Conservation (phyloP, 257 asterid genomes). For the Jacaranda mimosifolia region DNA sequence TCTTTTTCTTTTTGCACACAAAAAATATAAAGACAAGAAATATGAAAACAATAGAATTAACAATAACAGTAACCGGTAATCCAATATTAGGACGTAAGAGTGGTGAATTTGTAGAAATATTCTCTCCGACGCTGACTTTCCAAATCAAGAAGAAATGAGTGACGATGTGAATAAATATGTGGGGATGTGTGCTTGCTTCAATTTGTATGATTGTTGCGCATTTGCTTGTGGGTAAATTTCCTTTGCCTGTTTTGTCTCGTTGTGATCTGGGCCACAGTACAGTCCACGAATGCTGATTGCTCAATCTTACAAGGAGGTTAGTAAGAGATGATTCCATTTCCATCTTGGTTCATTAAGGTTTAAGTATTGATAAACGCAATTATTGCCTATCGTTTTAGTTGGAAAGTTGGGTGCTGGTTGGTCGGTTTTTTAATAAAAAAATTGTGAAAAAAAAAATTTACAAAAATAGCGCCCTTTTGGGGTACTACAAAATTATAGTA, state of each 20-base stretch:
- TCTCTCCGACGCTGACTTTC: slow-evolving; percentile 32
- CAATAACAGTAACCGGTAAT: slow-evolving; percentile 9
- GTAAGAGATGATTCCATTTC: not conserved
- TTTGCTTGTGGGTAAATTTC: slow-evolving; percentile 25
- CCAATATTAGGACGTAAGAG: slow-evolving; percentile 13
- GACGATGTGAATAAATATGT: slow-evolving; percentile 35
- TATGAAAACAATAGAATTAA: not conserved
- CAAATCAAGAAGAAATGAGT: slow-evolving; percentile 38
- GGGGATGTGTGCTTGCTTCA: slow-evolving; percentile 29
- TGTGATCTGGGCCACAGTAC: not conserved
- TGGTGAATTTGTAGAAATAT: slow-evolving; percentile 33
- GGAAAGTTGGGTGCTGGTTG: not conserved
- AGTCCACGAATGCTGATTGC: slow-evolving; percentile 17
- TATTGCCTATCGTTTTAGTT: not conserved
- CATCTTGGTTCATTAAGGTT: not conserved
- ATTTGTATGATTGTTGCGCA: slow-evolving; percentile 35
- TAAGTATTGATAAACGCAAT: not conserved
- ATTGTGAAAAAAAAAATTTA: too few species aligned
- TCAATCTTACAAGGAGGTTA: not conserved
- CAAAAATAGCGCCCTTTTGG: too few species aligned
- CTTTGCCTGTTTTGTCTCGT: not conserved
- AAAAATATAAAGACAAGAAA: not conserved
- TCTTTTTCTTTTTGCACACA: not conserved
- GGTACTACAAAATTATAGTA: too few species aligned
- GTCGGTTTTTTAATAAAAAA: too few species aligned